A percentile compares a stretch with the other conserved stretches of the same genome.
Conservation (phyloP, 2,329 filamentous ascomycete genomes). For the Claviceps sp. region DNA sequence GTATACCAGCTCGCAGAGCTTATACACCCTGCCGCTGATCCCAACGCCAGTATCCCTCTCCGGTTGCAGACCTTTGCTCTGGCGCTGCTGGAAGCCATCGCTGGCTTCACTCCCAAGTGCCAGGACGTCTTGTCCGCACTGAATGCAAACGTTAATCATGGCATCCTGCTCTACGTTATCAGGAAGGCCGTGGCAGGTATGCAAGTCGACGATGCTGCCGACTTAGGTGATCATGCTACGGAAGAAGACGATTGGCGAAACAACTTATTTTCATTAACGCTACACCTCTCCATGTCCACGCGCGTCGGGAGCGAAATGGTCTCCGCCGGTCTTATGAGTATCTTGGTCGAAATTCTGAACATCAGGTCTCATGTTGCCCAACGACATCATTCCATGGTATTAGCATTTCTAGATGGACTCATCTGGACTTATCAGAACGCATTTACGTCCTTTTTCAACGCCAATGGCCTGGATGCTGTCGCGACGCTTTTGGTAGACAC, state of each 20-base stretch:
- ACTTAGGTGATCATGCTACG: constrained; percentile 46
- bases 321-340: constrained; percentile 75
- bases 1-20: constrained; percentile 87
- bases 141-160: constrained; percentile 91
- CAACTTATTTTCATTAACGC: constrained; percentile 74
- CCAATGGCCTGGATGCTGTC: constrained; percentile 77
- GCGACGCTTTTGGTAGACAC: constrained; percentile 76
- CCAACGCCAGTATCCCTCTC: constrained; percentile 52
- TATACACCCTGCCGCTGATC: constrained; percentile 67
- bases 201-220: constrained; percentile 37
- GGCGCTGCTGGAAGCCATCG: constrained; percentile 70
- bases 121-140: constrained; percentile 80
- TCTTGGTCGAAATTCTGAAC: constrained; percentile 77
- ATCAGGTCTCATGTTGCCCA: constrained; percentile 72
- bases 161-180: constrained; percentile 83
- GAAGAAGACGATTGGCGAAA: constrained; percentile 80
- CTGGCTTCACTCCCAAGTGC: constrained; percentile 62
- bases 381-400: constrained; percentile 67
- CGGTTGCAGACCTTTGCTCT: constrained; percentile 74
- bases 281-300: constrained; percentile 62
- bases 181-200: constrained; percentile 82
- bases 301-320: constrained; percentile 75
- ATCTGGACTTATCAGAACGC: constrained; percentile 77
- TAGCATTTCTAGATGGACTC: constrained; percentile 79
- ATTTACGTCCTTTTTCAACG: constrained; percentile 68